phyloP scores from a whole-genome alignment of 805 yeast species.

The Schwanniomyces occidentalis region DNA sequence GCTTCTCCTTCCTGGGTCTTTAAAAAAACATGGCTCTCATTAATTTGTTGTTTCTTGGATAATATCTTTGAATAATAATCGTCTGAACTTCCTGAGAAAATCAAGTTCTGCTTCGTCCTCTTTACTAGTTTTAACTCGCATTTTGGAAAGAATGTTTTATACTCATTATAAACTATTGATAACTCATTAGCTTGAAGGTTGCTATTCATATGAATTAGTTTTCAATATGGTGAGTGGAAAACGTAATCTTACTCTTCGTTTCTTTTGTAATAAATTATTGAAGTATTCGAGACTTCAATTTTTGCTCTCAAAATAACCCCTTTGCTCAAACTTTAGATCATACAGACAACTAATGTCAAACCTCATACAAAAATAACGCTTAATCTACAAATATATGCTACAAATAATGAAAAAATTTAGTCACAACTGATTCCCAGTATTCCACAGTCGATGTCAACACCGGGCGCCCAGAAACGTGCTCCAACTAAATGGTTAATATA shows the following conservation, averaged over 20 bases:
- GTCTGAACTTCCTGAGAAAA: too few relatives aligned
- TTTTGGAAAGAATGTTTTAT: conserved; percentile 18
- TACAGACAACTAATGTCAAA: too few relatives aligned
- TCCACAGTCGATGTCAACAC: conserved; percentile 38
- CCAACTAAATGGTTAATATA: conserved; percentile 36
- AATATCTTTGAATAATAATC: conserved; percentile 4
- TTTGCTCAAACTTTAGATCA: too few relatives aligned
- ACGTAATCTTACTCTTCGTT: too few relatives aligned
- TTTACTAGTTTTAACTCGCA: conserved; percentile 16
- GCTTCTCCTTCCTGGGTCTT: conserved; percentile 16
- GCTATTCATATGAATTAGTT: too few relatives aligned
- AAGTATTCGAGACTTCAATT: too few relatives aligned
- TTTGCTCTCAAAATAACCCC: too few relatives aligned
- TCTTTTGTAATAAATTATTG: too few relatives aligned
- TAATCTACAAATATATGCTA: too few relatives aligned
- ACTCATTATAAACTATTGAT: conserved; percentile 18
- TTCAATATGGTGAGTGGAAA: too few relatives aligned
- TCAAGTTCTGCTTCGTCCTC: too few relatives aligned
- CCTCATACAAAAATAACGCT: too few relatives aligned
- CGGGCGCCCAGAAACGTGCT: conserved; percentile 52
- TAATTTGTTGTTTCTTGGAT: background rate
- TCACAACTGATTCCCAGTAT: conserved; percentile 49
- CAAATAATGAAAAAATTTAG: conserved; percentile 29
- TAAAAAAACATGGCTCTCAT: conserved; percentile 10
- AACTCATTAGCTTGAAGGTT: conserved; percentile 16